A percentile compares a stretch with the other conserved stretches of the same genome.
These are phyloP conservation scores for Pichia sp. DNA, from an alignment of 1,139 yeast genomes.

Conservation along the genomic window DNA sequence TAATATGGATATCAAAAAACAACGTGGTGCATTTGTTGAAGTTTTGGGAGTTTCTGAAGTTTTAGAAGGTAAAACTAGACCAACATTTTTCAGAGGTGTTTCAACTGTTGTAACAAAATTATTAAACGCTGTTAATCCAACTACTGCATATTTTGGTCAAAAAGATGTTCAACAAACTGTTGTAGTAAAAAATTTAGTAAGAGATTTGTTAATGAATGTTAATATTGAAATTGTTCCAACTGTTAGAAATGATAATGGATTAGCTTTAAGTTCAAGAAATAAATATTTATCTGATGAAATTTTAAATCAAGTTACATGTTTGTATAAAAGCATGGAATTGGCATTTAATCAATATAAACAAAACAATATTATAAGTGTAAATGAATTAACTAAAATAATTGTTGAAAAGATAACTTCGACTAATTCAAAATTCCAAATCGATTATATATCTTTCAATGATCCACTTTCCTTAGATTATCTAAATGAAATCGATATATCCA, in stretches of 20 bases:
- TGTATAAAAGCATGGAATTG: constrained; percentile 51
- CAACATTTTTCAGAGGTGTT: constrained; percentile 92
- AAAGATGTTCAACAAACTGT: constrained; percentile 93
- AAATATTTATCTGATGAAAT: constrained; percentile 57
- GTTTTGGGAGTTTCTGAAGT: constrained; percentile 83
- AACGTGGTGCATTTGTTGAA: constrained; percentile 77
- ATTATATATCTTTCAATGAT: constrained; percentile 76
- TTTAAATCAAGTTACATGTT: constrained; percentile 44
- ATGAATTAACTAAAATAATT: constrained; percentile 28
- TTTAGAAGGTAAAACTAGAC: constrained; percentile 81
- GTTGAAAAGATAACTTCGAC: constrained; percentile 19
- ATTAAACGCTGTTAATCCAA: constrained; percentile 70
- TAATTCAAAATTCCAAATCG: constrained; percentile 44
- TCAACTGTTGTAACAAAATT: constrained; percentile 89
- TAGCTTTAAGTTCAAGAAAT: constrained; percentile 90
- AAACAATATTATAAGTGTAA: constrained; percentile 25
- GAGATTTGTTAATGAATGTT: constrained; percentile 64
- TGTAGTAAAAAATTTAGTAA: constrained; percentile 70
- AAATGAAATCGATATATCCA: constrained; percentile 35
- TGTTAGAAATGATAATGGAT: constrained; percentile 61
- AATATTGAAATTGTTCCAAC: constrained; percentile 68
- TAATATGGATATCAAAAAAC: constrained; percentile 51
- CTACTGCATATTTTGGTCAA: constrained; percentile 83
- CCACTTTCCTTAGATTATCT: constrained; percentile 56
- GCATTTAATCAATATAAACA: constrained; percentile 24